phyloP scores from a whole-genome alignment of 2,329 filamentous ascomycete genomes.

The Talaromyces sp. region DNA sequence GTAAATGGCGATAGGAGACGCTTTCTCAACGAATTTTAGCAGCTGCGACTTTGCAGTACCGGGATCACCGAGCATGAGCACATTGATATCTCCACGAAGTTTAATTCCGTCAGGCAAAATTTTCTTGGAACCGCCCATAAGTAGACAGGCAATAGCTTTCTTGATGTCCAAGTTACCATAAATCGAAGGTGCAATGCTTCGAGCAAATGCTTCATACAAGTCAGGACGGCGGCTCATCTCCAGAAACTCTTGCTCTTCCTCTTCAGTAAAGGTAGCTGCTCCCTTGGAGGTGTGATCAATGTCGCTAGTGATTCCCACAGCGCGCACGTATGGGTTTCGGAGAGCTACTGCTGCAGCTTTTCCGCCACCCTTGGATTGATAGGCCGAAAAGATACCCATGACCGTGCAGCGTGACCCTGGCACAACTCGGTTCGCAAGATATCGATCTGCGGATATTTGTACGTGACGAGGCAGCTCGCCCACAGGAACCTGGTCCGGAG shows the following conservation, averaged over 20 bases:
- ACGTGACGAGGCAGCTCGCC: slow-evolving; percentile 94
- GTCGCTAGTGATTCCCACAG: slow-evolving; percentile 88
- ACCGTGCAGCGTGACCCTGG: slow-evolving; percentile 91
- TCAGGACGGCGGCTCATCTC: slow-evolving; percentile 88
- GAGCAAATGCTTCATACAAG: slow-evolving; percentile 84
- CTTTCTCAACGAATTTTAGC: slow-evolving; percentile 95
- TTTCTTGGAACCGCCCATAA: slow-evolving; percentile 95
- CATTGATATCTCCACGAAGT: slow-evolving; percentile 95
- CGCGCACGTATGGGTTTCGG: slow-evolving; percentile 87
- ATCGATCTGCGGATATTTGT: slow-evolving; percentile 91
- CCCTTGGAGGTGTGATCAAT: slow-evolving; percentile 86
- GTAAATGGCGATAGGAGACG: slow-evolving; percentile 94
- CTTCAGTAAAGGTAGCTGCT: slow-evolving; percentile 78
- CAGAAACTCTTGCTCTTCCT: slow-evolving; percentile 93
- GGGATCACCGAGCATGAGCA: slow-evolving; percentile 90
- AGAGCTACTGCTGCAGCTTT: slow-evolving; percentile 86
- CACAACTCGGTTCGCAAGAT: slow-evolving; percentile 91
- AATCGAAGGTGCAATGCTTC: slow-evolving; percentile 94
- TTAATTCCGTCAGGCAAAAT: slow-evolving; percentile 97
- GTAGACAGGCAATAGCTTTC: slow-evolving; percentile 88
- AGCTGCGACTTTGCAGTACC: slow-evolving; percentile 98
- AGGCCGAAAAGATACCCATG: slow-evolving; percentile 97
- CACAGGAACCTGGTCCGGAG: slow-evolving; percentile 93
- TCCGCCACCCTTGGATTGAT: slow-evolving; percentile 85
- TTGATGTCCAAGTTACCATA: slow-evolving; percentile 97